These are phyloP conservation scores for Gossypium australe DNA, from an alignment of 345 rosid genomes.

Conservation along the genomic window DNA sequence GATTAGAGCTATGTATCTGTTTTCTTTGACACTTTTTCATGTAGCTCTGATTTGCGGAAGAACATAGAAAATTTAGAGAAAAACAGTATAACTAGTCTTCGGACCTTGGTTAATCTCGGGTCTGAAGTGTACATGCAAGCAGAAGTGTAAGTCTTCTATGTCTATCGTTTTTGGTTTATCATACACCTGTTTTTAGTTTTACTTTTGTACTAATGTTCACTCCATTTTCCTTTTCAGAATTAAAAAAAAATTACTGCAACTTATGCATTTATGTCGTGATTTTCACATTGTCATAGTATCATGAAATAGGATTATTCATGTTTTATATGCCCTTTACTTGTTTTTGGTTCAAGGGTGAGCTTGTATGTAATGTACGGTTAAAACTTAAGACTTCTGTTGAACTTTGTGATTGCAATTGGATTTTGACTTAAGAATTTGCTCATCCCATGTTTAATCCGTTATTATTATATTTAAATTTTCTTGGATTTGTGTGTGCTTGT, in stretches of 20 bases:
- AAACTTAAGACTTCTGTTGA: neutral
- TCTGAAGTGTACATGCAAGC: slow-evolving; percentile 96
- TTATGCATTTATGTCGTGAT: neutral
- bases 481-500: neutral
- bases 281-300: neutral
- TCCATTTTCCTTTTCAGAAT: neutral
- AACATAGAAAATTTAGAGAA: slow-evolving; percentile 68
- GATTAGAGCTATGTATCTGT: neutral
- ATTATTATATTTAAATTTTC: neutral
- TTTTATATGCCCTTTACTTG: neutral
- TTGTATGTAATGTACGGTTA: neutral
- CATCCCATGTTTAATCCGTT: neutral
- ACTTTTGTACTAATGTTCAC: neutral
- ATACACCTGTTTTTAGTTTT: neutral
- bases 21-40: slow-evolving; percentile 26
- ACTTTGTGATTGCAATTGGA: neutral
- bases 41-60: slow-evolving; percentile 76
- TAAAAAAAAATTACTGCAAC: neutral
- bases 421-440: neutral
- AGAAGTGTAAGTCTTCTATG: slow-evolving; percentile 59
- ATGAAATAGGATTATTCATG: neutral
- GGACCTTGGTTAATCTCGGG: slow-evolving; percentile 89
- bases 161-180: neutral
- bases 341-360: neutral
- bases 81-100: slow-evolving; percentile 75